phyloP scores from a whole-genome alignment of 2,329 filamentous ascomycete genomes.

The Rhytidhysteron rufulum region DNA sequence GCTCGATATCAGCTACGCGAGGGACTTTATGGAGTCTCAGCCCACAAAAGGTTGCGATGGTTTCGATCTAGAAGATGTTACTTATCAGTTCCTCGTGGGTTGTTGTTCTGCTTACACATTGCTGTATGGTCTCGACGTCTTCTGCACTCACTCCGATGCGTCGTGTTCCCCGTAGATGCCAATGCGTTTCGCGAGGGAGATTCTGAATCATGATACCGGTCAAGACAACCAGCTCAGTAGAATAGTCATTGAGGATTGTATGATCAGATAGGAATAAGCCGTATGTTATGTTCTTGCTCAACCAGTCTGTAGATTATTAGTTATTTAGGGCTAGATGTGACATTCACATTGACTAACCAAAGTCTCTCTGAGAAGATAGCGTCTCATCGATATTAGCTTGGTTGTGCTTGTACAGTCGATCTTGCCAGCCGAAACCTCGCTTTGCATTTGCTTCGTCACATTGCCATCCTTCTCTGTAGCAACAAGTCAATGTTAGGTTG shows the following conservation, averaged over 20 bases:
- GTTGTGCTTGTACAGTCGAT: slow-evolving; percentile 54
- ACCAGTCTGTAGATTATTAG: slow-evolving; percentile 36
- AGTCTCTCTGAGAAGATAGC: slow-evolving; percentile 45
- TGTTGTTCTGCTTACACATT: slow-evolving; percentile 41
- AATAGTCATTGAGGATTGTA: slow-evolving; percentile 50
- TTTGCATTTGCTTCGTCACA: slow-evolving; percentile 53
- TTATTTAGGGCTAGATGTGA: neutral
- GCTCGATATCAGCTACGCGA: slow-evolving; percentile 28
- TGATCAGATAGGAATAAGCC: slow-evolving; percentile 57
- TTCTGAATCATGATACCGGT: slow-evolving; percentile 58
- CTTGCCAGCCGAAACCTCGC: slow-evolving; percentile 54
- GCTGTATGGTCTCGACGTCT: slow-evolving; percentile 42
- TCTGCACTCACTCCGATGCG: slow-evolving; percentile 46
- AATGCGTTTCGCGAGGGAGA: slow-evolving; percentile 49
- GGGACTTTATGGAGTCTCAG: slow-evolving; percentile 25
- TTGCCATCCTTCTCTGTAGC: slow-evolving; percentile 50
- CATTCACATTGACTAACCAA: slow-evolving; percentile 33
- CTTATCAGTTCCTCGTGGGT: too few species aligned
- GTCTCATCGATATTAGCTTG: slow-evolving; percentile 34
- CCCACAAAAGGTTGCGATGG: slow-evolving; percentile 25
- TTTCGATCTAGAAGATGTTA: slow-evolving; percentile 27
- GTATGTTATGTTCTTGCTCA: slow-evolving; percentile 55
- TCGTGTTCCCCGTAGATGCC: slow-evolving; percentile 52
- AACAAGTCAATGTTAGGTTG: neutral
- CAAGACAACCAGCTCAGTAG: slow-evolving; percentile 54